These are phyloP conservation scores for Neurospora sp. DNA, from an alignment of 495 filamentous ascomycete genomes.

Conservation along the genomic window DNA sequence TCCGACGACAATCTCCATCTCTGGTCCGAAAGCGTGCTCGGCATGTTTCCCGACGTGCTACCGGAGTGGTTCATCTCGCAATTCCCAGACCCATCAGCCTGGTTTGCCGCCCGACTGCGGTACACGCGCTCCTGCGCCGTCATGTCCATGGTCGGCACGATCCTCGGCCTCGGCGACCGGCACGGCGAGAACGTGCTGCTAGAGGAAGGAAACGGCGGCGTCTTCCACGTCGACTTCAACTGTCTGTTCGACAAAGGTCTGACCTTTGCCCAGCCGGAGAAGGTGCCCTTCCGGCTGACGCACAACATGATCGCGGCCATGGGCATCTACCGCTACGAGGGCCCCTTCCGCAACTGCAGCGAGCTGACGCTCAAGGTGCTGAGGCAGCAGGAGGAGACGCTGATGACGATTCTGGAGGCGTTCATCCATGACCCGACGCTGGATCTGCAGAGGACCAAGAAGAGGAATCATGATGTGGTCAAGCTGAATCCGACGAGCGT, in stretches of 20 bases:
- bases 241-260: slow-evolving; percentile 98
- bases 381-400: slow-evolving; percentile 81
- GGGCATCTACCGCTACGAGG: slow-evolving; percentile 84
- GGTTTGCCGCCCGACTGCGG: slow-evolving; percentile 82
- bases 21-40: slow-evolving; percentile 59
- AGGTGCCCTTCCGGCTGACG: slow-evolving; percentile 94
- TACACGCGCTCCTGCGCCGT: slow-evolving; percentile 92
- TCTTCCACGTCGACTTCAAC: slow-evolving; percentile 98
- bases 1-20: slow-evolving; percentile 43
- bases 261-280: slow-evolving; percentile 89
- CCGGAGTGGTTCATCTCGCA: slow-evolving; percentile 92
- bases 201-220: slow-evolving; percentile 86
- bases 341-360: slow-evolving; percentile 82
- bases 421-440: slow-evolving; percentile 95
- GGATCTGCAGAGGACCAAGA: slow-evolving; percentile 77
- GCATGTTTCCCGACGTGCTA: slow-evolving; percentile 68
- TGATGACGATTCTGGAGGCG: slow-evolving; percentile 94
- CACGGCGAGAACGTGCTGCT: slow-evolving; percentile 97
- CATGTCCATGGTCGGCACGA: slow-evolving; percentile 95
- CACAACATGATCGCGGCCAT: slow-evolving; percentile 98
- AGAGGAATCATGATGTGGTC: slow-evolving; percentile 50
- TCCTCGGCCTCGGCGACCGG: slow-evolving; percentile 91
- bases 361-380: slow-evolving; percentile 80
- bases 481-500: slow-evolving; percentile 83
- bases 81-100: slow-evolving; percentile 84